Conservation (phyloP, 352 stramenopile species). For the Pythium pyrilobum region DNA sequence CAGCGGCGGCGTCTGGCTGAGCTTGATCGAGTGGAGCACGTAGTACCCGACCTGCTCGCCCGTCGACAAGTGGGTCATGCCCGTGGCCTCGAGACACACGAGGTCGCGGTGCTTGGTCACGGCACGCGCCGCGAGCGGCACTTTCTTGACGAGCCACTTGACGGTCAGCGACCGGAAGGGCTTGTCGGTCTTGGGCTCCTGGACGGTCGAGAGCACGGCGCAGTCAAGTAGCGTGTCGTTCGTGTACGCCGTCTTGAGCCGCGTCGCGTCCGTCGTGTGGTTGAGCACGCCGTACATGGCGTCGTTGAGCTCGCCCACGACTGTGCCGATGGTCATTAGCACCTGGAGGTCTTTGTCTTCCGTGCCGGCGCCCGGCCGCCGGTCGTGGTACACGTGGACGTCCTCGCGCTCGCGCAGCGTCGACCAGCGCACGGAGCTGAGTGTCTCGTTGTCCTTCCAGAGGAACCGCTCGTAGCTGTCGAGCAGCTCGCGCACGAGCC, state of each 20-base stretch:
- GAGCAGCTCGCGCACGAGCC: slow-evolving; percentile 47
- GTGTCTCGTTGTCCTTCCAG: slow-evolving; percentile 25
- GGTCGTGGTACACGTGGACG: slow-evolving; percentile 46
- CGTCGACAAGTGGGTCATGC: slow-evolving; percentile 29
- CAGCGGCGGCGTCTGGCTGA: slow-evolving; percentile 38
- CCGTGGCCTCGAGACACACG: slow-evolving; percentile 57
- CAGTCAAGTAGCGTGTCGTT: slow-evolving; percentile 38
- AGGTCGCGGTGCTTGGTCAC: slow-evolving; percentile 45
- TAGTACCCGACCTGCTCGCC: slow-evolving; percentile 58
- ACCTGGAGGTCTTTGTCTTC: slow-evolving; percentile 16
- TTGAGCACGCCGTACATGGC: slow-evolving; percentile 53
- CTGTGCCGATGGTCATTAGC: slow-evolving; percentile 28
- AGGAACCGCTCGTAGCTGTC: slow-evolving; percentile 50
- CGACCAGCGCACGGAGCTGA: slow-evolving; percentile 37
- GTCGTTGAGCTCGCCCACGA: slow-evolving; percentile 51
- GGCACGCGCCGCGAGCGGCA: slow-evolving; percentile 34
- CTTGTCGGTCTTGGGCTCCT: slow-evolving; percentile 30
- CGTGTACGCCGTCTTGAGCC: slow-evolving; percentile 51
- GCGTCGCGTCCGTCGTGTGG: slow-evolving; percentile 41
- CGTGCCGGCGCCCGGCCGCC: slow-evolving; percentile 24
- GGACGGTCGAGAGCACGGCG: slow-evolving; percentile 47
- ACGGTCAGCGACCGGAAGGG: slow-evolving; percentile 57
- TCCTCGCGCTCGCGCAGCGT: slow-evolving; percentile 40
- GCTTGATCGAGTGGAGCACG: slow-evolving; percentile 59
- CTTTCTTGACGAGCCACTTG: slow-evolving; percentile 57